Percentiles rank a stretch among this genome's conserved stretches.
These are phyloP conservation scores for Tausonia pullulans DNA, from an alignment of 1,284 basidiomycete species.

Conservation along the genomic window DNA sequence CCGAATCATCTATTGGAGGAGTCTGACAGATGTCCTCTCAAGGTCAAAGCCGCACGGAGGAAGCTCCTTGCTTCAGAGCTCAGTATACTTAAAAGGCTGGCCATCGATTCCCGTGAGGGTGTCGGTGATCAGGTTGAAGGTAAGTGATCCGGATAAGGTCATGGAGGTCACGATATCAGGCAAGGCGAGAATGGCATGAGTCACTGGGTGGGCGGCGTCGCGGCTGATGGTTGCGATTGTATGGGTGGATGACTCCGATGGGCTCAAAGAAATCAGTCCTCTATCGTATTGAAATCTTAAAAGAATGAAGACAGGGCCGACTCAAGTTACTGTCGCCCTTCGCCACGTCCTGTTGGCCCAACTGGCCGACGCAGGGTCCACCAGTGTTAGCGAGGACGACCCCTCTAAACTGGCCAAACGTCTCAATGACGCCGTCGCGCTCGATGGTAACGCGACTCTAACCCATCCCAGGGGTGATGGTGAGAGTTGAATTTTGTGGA, in stretches of 20 bases:
- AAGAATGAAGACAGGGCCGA: too few relatives aligned
- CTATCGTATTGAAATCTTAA: too few relatives aligned
- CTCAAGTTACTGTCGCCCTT: slow-evolving; percentile 91
- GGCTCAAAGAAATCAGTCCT: too few relatives aligned
- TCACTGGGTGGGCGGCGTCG: slow-evolving; percentile 98
- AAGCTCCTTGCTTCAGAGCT: slow-evolving; percentile 81
- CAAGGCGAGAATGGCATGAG: slow-evolving; percentile 96
- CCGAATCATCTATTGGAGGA: slow-evolving; percentile 73
- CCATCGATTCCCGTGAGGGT: slow-evolving; percentile 78
- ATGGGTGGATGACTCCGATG: slow-evolving; percentile 70
- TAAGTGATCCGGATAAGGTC: slow-evolving; percentile 84
- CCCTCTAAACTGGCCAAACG: slow-evolving; percentile 80
- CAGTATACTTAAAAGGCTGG: slow-evolving; percentile 93
- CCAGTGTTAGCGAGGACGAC: slow-evolving; percentile 96
- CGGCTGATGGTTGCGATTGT: slow-evolving; percentile 99
- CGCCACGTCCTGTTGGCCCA: slow-evolving; percentile 92
- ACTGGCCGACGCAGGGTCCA: slow-evolving; percentile 98
- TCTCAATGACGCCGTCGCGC: slow-evolving; percentile 84
- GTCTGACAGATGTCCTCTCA: slow-evolving; percentile 96
- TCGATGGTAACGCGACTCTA: slow-evolving; percentile 96
- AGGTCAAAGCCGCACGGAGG: slow-evolving; percentile 87
- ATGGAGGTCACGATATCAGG: slow-evolving; percentile 97
- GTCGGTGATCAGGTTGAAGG: slow-evolving; percentile 96
- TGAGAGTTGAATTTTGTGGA: slow-evolving; percentile 84
- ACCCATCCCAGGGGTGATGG: slow-evolving; percentile 95